These are phyloP conservation scores for Biscogniauxia sp. DNA, from an alignment of 2,329 filamentous ascomycete genomes.

Conservation along the genomic window DNA sequence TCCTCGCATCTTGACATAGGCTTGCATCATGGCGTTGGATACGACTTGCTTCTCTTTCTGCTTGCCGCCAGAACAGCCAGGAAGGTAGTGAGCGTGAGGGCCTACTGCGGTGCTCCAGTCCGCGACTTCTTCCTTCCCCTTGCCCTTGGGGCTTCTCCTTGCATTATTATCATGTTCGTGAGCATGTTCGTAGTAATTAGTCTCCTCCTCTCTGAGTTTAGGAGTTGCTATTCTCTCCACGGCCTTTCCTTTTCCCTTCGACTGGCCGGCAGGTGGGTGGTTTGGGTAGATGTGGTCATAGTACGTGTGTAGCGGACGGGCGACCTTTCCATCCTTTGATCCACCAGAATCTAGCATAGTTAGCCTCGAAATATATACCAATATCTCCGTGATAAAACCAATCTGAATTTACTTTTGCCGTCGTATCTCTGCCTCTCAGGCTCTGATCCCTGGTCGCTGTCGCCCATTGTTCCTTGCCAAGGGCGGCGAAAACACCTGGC, in stretches of 20 bases:
- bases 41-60: constrained; percentile 16
- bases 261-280: neutral
- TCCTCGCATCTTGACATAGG: constrained; percentile 29
- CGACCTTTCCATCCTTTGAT: neutral
- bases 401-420: neutral
- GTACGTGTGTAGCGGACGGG: neutral
- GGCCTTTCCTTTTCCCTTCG: neutral
- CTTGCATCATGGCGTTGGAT: constrained; percentile 26
- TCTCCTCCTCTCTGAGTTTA: neutral
- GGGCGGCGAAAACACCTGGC: neutral
- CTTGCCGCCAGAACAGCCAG: constrained; percentile 19
- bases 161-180: neutral
- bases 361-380: neutral
- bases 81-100: constrained; percentile 14
- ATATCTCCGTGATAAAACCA: neutral
- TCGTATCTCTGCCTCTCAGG: too few relatives aligned
- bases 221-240: neutral
- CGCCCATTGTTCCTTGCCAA: neutral
- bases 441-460: neutral
- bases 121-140: neutral
- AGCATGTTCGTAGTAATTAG: neutral
- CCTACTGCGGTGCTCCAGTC: neutral
- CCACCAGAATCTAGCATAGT: neutral
- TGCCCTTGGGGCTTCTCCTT: neutral
- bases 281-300: neutral